Evolutionary conservation across 2,329 filamentous ascomycete genomes (phyloP), one percentile per base, ranked within the genome.

Genomic region (Calonectria honghensis): DNA sequence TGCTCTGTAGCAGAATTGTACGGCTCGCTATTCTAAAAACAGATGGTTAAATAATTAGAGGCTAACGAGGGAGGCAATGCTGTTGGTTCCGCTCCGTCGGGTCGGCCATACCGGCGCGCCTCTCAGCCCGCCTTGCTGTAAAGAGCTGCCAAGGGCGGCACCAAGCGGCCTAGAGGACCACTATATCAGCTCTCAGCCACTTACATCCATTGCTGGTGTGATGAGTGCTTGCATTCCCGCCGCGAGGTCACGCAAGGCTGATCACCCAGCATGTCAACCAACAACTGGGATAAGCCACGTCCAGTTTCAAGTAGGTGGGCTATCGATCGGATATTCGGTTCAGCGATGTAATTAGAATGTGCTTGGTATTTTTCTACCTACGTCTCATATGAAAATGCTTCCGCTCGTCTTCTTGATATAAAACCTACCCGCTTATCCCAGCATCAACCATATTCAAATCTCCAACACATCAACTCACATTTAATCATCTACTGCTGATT

Each of bases 11-110:
- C 24, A 14, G 14, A 37, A 18, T 18, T 13, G n/a, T 41, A 27
- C 18, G 35, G 29, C 57, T 39, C 35, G n/a, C 13, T 39, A 24
- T n/a, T 6, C 57, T 61, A 61, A 41, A 41, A 61, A 16, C 11
- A 24, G 35, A 61, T 11, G 16, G 3, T 24, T 0, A 16, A 59
- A 37, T 1, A 37, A 13, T 16, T 24, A 9, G n/a, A 27, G 35
- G n/a, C 57, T 24, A 61, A 61, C 57, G 24, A 0, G n/a, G 9
- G 35, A 29, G 37, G 35, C 3, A 39, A 61, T 61, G 2, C n/a
- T 61, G 57, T 61, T 61, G 35, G 57, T 41, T 41, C 35, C 35
- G 31, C 20, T 27, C 35, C 27, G 35, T 61, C 35, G 35, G 24
- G 35, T 41, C 35, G 57, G 24, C 35, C 24, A 29, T 29, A 6